phyloP scores from a whole-genome alignment of 2,329 filamentous ascomycete genomes.

The Chalaropsis thielavioides region DNA sequence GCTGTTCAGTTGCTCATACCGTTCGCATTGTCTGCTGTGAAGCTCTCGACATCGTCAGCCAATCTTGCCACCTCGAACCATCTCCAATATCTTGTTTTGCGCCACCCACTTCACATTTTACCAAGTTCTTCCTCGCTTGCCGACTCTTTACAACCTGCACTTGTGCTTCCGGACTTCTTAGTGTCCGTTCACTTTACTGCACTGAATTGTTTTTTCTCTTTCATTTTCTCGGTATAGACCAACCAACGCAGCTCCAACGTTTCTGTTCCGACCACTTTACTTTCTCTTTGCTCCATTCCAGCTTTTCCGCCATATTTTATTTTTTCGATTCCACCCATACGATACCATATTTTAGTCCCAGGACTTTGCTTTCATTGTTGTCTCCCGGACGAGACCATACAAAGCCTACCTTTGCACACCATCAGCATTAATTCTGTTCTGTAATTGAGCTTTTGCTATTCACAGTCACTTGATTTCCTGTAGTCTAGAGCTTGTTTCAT shows the following conservation, averaged over 20 bases:
- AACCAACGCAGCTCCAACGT: neutral
- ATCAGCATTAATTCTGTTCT: neutral
- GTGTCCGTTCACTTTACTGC: neutral
- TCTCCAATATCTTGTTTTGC: constrained; percentile 11
- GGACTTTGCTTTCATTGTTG: constrained; percentile 1
- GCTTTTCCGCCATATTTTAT: neutral
- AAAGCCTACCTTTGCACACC: neutral
- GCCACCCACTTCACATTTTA: constrained; percentile 9
- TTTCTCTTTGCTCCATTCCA: constrained; percentile 1
- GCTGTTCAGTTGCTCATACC: constrained; percentile 8
- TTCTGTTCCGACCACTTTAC: constrained; percentile 7
- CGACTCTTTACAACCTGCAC: constrained; percentile 2
- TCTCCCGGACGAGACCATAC: constrained; percentile 17
- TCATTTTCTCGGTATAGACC: constrained; percentile 9
- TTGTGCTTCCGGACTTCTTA: constrained; percentile 8
- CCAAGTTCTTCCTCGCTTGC: neutral
- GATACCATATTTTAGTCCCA: constrained; percentile 5
- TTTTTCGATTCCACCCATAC: constrained; percentile 6
- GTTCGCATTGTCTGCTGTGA: neutral
- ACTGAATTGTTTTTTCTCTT: neutral
- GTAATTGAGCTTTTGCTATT: constrained; percentile 5
- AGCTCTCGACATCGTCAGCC: neutral
- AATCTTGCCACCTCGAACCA: constrained; percentile 2
- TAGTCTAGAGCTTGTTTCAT: neutral
- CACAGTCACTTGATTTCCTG: neutral